Percentiles rank a stretch among this genome's conserved stretches.
Evolutionary conservation across 2,329 filamentous ascomycete genomes (phyloP).

Genomic region (Tolypocladium tundrense): DNA sequence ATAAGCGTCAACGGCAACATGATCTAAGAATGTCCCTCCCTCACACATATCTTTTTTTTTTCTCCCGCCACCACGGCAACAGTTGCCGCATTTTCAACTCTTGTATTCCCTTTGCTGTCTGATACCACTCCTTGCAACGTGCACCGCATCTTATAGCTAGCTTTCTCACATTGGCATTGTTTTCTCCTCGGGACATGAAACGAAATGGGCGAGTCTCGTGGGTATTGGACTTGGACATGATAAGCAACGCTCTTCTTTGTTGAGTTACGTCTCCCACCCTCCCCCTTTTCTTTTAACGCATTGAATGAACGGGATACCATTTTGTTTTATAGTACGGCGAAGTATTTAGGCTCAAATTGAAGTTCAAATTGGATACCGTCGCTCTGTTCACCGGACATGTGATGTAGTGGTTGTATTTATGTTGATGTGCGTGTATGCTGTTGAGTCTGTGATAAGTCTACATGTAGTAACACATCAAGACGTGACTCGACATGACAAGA

Average conservation of each 20-base stretch:
- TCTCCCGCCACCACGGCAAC: not conserved
- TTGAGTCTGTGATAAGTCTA: not conserved
- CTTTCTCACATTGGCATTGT: not conserved
- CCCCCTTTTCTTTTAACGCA: slow-evolving; percentile 2
- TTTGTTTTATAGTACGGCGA: slow-evolving; percentile 8
- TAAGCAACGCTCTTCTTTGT: not conserved
- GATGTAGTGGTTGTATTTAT: not conserved
- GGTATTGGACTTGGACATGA: not conserved
- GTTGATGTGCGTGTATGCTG: not conserved
- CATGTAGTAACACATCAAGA: too few relatives aligned
- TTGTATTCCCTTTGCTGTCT: not conserved
- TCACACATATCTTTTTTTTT: slow-evolving; percentile 3
- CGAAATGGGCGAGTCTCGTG: not conserved
- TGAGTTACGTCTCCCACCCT: not conserved
- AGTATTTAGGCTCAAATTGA: not conserved
- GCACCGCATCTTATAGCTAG: not conserved
- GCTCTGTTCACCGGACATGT: not conserved
- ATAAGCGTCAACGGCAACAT: slow-evolving; percentile 73
- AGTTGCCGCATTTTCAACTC: not conserved
- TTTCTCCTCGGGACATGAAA: not conserved
- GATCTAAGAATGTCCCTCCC: slow-evolving; percentile 29
- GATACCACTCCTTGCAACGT: not conserved
- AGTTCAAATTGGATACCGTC: not conserved
- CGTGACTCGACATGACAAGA: too few relatives aligned
- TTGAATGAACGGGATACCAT: slow-evolving; percentile 13